Conservation (phyloP, 768 basidiomycete genomes). For the Russula virescens region DNA sequence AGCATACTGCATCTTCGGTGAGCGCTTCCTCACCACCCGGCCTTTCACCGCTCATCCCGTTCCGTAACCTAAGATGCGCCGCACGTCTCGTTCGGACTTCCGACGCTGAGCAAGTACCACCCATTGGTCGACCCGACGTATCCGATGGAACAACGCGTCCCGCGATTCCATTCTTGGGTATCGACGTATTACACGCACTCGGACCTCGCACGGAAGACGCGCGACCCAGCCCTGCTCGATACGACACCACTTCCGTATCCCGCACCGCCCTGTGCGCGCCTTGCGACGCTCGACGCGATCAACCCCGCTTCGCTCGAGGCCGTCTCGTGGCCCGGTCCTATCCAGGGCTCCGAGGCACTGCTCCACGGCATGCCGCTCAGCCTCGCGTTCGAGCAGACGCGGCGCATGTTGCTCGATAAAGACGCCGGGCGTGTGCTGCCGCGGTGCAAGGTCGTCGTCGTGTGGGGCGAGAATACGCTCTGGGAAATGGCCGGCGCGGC, state of each 20-base stretch:
- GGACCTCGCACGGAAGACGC: no score
- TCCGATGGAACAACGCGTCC: conserved; percentile 11
- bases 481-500: conserved; percentile 21
- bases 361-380: conserved; percentile 17
- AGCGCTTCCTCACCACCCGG: neutral
- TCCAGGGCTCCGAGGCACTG: conserved; percentile 20
- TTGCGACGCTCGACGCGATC: conserved; percentile 22
- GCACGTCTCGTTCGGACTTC: conserved; percentile 15
- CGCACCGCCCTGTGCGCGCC: no score
- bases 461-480: conserved; percentile 21
- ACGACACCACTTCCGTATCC: no score
- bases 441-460: conserved; percentile 19
- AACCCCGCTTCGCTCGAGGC: conserved; percentile 5
- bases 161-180: no score
- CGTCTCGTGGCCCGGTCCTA: conserved; percentile 20
- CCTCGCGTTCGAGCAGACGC: conserved; percentile 13
- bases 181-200: no score
- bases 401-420: conserved; percentile 14
- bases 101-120: conserved; percentile 17
- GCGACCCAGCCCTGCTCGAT: no score
- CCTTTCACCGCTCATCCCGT: no score
- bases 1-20: conserved; percentile 19
- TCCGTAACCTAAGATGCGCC: no score
- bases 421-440: conserved; percentile 15
- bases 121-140: conserved; percentile 15